Conservation (phyloP, 1,284 basidiomycete species). For the Rhodotorula sp. region DNA sequence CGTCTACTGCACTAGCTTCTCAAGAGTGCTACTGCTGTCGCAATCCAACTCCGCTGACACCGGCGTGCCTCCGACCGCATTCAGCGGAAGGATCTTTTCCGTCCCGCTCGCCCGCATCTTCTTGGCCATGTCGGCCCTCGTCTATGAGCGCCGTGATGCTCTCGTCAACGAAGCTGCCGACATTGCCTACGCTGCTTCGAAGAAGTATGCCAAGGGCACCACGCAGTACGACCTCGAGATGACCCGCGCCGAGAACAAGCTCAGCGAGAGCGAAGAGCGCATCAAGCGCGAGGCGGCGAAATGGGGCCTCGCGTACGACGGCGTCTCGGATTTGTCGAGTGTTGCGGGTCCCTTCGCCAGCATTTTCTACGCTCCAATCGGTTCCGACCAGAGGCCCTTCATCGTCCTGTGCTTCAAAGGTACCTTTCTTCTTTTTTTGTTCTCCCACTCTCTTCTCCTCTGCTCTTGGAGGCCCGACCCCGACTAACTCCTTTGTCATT, state of each 20-base stretch:
- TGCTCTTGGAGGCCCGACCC: no score
- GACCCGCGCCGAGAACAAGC: constrained; percentile 4
- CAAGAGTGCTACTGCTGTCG: no score
- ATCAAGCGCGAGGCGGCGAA: constrained; percentile 20
- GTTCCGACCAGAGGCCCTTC: constrained; percentile 16
- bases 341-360: constrained; percentile 22
- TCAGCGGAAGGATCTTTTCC: constrained; percentile 25
- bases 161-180: constrained; percentile 17
- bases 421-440: not conserved
- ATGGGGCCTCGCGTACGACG: constrained; percentile 31
- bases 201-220: not conserved
- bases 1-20: no score
- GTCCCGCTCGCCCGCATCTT: constrained; percentile 27
- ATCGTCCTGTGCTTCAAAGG: constrained; percentile 37
- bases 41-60: no score
- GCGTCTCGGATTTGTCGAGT: constrained; percentile 17
- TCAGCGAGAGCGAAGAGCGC: constrained; percentile 12
- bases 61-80: not conserved
- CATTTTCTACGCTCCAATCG: constrained; percentile 25
- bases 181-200: not conserved
- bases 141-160: constrained; percentile 28
- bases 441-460: not conserved
- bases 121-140: constrained; percentile 26
- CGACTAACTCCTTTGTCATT: no score
- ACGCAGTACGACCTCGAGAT: constrained; percentile 1